phyloP scores from a whole-genome alignment of 1,284 basidiomycete genomes.

The Trichosporon sp. region DNA sequence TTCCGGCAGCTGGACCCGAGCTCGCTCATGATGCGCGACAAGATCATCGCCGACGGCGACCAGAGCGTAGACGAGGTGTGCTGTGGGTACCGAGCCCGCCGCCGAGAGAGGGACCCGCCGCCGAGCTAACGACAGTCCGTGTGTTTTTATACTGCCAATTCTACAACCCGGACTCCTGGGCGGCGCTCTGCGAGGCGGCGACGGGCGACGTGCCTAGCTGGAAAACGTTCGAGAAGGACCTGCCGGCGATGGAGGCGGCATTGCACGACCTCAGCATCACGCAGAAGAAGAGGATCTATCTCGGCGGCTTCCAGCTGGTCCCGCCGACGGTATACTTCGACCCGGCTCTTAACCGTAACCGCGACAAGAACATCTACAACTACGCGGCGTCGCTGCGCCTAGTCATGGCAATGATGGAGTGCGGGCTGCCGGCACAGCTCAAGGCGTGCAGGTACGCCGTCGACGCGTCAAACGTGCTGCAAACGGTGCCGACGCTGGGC shows the following conservation, averaged over 20 bases:
- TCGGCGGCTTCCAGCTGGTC: conserved; percentile 32
- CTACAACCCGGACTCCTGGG: conserved; percentile 29
- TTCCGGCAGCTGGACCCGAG: conserved; percentile 31
- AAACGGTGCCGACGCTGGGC: conserved; percentile 30
- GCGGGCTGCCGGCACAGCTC: conserved; percentile 22
- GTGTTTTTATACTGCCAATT: conserved; percentile 32
- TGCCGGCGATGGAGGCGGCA: conserved; percentile 23
- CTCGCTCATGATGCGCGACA: conserved; percentile 9
- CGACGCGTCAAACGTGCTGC: conserved; percentile 28
- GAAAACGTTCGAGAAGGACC: conserved; percentile 18
- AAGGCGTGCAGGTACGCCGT: conserved; percentile 25
- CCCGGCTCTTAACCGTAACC: conserved; percentile 12
- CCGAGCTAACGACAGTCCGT: conserved; percentile 25
- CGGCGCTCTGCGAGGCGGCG: conserved; percentile 17
- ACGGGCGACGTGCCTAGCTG: conserved; percentile 21
- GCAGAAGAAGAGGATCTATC: conserved; percentile 25
- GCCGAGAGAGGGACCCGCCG: not conserved
- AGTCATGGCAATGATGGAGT: conserved; percentile 28
- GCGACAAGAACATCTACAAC: conserved; percentile 15
- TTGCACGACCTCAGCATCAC: conserved; percentile 22
- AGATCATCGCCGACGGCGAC: conserved; percentile 26
- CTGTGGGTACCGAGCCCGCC: conserved; percentile 26
- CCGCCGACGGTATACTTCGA: conserved; percentile 34
- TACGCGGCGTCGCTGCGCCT: conserved; percentile 30
- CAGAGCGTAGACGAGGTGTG: conserved; percentile 28